phyloP scores from a whole-genome alignment of 768 basidiomycete genomes.

The Tricholoma terreum region DNA sequence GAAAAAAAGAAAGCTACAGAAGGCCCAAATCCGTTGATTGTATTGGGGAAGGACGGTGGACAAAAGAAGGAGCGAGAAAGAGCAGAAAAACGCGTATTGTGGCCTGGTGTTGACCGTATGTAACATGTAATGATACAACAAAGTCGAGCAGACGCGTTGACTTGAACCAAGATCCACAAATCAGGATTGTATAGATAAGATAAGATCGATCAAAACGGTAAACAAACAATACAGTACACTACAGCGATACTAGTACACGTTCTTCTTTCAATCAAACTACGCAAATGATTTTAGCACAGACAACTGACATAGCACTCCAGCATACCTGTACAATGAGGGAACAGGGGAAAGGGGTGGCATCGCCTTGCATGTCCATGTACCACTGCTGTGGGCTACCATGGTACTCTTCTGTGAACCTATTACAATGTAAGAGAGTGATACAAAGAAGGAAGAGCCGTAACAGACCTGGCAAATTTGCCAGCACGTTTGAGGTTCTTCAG shows the following conservation, averaged over 20 bases:
- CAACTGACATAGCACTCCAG: background rate
- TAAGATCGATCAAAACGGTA: too few species aligned
- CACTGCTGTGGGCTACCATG: constrained; percentile 27
- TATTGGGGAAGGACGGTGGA: background rate
- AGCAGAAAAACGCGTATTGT: background rate
- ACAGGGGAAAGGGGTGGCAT: constrained; percentile 42
- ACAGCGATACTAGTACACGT: background rate
- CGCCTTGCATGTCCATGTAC: constrained; percentile 35
- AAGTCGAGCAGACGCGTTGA: constrained; percentile 13
- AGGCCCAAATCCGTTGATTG: background rate
- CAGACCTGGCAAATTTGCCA: constrained; percentile 39
- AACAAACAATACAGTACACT: background rate
- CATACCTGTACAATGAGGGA: constrained; percentile 39
- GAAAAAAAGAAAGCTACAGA: background rate
- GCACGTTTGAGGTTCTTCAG: constrained; percentile 39
- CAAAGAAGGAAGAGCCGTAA: background rate
- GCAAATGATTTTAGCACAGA: background rate
- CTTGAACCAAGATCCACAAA: constrained; percentile 28
- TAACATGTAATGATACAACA: constrained; percentile 3
- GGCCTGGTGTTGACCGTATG: background rate
- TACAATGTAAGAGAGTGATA: background rate
- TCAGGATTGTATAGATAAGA: constrained; percentile 23
- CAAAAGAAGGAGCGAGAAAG: too few species aligned
- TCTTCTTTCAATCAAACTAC: background rate
- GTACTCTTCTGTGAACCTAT: constrained; percentile 35